These are phyloP conservation scores for Wickerhamiella cacticola DNA, from an alignment of 805 yeast genomes.

Conservation along the genomic window DNA sequence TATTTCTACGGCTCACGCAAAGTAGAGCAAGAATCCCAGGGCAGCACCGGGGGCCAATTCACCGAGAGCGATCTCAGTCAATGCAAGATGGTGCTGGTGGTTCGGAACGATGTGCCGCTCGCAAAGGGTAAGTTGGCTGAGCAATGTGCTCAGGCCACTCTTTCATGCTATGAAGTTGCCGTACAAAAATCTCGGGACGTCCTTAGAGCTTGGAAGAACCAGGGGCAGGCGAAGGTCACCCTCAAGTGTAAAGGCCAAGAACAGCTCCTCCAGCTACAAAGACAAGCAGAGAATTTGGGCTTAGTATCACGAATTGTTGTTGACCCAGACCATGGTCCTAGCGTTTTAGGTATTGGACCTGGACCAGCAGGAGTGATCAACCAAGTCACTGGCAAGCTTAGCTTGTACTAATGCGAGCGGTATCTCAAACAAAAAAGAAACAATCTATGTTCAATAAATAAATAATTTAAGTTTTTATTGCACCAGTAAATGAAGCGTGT, in stretches of 20 bases:
- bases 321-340: conserved; percentile 92
- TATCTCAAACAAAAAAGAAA: too few species aligned
- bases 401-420: conserved; percentile 60
- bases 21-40: conserved; percentile 6
- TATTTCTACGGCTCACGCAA: conserved; percentile 10
- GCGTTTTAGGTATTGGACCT: conserved; percentile 95
- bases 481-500: conserved; percentile 20
- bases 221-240: conserved; percentile 92
- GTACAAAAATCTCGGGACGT: conserved; percentile 48
- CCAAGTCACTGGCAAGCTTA: conserved; percentile 66
- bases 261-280: conserved; percentile 62
- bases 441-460: not conserved
- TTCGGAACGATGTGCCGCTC: conserved; percentile 84
- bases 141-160: conserved; percentile 96
- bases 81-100: conserved; percentile 62
- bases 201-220: conserved; percentile 61
- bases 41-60: not conserved
- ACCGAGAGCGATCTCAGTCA: conserved; percentile 10
- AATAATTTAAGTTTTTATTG: conserved; percentile 20
- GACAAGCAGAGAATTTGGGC: conserved; percentile 67
- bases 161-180: conserved; percentile 61
- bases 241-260: conserved; percentile 49
- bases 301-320: conserved; percentile 71
- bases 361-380: conserved; percentile 75
- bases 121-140: conserved; percentile 94